Evolutionary conservation across 2,329 filamentous ascomycete genomes (phyloP).

Genomic region (Sporothrix curviconia): DNA sequence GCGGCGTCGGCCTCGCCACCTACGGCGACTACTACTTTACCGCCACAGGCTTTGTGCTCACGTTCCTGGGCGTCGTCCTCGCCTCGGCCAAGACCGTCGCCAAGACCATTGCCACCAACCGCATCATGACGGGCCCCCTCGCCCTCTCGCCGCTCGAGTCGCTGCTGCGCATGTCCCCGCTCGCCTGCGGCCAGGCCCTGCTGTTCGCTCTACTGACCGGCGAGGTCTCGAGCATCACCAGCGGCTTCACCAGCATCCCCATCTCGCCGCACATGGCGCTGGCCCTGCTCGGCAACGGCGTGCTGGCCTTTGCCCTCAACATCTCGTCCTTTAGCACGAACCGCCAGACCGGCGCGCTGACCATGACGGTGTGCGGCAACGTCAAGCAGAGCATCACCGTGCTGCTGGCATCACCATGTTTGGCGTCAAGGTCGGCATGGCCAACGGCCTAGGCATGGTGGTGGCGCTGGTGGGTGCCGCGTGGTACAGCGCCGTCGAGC

Average conservation of each 20-base stretch:
- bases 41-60: conserved; percentile 49
- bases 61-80: conserved; percentile 47
- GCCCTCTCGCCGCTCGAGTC: conserved; percentile 53
- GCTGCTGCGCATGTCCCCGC: conserved; percentile 54
- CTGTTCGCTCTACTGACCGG: conserved; percentile 45
- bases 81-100: conserved; percentile 56
- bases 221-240: conserved; percentile 35
- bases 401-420: conserved; percentile 46
- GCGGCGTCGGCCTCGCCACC: conserved; percentile 54
- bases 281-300: conserved; percentile 43
- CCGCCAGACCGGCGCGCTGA: conserved; percentile 49
- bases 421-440: conserved; percentile 41
- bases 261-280: conserved; percentile 24
- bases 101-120: conserved; percentile 59
- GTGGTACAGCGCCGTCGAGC: conserved; percentile 51
- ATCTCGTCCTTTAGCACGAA: conserved; percentile 52
- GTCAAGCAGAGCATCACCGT: conserved; percentile 52
- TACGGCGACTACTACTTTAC: conserved; percentile 58
- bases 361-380: conserved; percentile 53
- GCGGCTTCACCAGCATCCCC: conserved; percentile 1
- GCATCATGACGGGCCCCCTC: conserved; percentile 56
- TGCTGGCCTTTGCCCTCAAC: conserved; percentile 49
- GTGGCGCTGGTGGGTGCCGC: conserved; percentile 49
- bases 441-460: conserved; percentile 50
- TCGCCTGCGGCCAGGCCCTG: conserved; percentile 50